Base-by-base conservation (phyloP, 2,329 filamentous ascomycete species). In the Chaetomiaceae sp. region DNA sequence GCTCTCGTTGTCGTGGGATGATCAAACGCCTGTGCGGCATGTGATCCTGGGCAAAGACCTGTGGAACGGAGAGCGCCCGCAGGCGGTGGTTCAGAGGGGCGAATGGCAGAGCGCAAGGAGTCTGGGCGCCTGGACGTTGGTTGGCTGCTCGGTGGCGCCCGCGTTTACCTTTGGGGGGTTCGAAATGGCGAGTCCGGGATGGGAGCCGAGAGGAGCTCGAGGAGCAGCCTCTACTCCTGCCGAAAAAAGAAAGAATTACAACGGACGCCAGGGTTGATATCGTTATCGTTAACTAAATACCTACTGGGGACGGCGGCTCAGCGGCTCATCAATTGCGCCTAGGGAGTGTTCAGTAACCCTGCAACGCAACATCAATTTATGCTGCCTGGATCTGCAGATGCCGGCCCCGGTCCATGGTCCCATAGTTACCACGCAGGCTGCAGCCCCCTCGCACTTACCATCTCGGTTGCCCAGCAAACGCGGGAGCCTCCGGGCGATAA, bases 21-120 rank as follows among this genome's bases (percentile, higher is more conserved):
- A 78, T 50, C 74, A 74, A 3, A 63, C 60, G 61, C 67, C 64
- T 34, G 65, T 65, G 58, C 64, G 66, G 7, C 50, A 67, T 23
- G 56, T 64, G 13, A 60, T 71, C 16, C 66, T 78, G 16, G 76
- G 75, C 1, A 63, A 66, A 6, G 69, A 76, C 44, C 48, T 78
- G 18, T 72, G 73, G 57, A 44, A 55, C 0, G 68, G 67, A 5
- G 67, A 78, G 63, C 56, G 60, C 20, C 75, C 75, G 10, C 75
- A 78, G 65, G 64, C 72, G 2, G 66, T 69, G 3, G 66, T 78
- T 11, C 59, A 67, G 13, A 68, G 65, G 45, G 55, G 63, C 8
- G 67, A 70, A 45, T 78, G 75, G 75, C 75, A 78, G 65, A 66
- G 69, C 21, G 75, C 75, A 1, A 64, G 62, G 50, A 75, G 72